Evolutionary conservation across 2,329 filamentous ascomycete species (phyloP).

Genomic region (Colletotrichum limetticola): DNA sequence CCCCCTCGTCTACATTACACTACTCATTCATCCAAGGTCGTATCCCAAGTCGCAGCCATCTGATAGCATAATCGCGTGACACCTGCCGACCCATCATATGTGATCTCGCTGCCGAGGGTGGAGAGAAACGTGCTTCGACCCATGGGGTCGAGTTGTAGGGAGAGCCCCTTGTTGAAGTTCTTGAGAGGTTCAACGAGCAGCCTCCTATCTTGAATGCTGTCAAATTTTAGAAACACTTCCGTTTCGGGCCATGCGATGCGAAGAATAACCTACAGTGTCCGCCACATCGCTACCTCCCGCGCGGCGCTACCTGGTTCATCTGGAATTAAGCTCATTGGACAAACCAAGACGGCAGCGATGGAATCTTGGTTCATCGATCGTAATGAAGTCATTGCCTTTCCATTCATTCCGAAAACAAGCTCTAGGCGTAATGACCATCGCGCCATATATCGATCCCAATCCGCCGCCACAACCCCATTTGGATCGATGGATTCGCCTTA

Average conservation of each 20-base stretch:
- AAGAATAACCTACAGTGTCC: background rate
- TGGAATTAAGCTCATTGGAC: background rate
- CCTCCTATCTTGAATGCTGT: background rate
- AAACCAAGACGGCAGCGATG: background rate
- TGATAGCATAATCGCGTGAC: slow-evolving; percentile 14
- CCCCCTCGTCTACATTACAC: background rate
- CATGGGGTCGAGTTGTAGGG: background rate
- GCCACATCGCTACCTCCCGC: background rate
- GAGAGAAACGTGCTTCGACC: background rate
- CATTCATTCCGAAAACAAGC: background rate
- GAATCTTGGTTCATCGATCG: background rate
- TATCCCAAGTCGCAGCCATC: background rate
- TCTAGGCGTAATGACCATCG: background rate
- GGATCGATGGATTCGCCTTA: background rate
- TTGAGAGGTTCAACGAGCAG: background rate
- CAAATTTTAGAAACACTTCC: slow-evolving; percentile 13
- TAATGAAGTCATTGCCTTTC: slow-evolving; percentile 24
- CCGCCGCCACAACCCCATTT: background rate
- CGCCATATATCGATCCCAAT: background rate
- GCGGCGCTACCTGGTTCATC: slow-evolving; percentile 25
- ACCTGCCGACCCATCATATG: slow-evolving; percentile 22
- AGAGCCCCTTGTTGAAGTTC: background rate
- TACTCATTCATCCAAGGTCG: background rate
- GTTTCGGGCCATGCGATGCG: slow-evolving; percentile 12
- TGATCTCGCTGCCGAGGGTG: slow-evolving; percentile 2